Base-by-base conservation (phyloP, 148 eudicot genomes). In the Pharnaceum exiguum region DNA sequence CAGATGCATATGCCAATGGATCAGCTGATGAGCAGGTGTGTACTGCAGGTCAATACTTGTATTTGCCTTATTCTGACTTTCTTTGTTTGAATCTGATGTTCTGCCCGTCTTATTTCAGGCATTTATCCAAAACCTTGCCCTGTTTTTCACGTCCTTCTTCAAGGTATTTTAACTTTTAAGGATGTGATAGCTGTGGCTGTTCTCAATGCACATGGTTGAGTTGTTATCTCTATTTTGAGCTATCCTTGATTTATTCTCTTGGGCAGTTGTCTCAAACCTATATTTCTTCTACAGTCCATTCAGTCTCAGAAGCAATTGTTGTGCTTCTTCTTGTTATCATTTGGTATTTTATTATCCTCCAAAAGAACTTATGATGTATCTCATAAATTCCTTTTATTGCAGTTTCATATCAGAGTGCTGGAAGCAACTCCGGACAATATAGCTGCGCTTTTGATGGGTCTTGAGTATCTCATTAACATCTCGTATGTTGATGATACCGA, bases 401-500 rank as follows among this genome's bases (percentile, higher is more conserved):
- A 93, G 99, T 69, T 76, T 55, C 99, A 93, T 74, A 93, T 93
- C 47, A 83, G 79, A 55, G 89, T 94, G 39, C 67, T 94, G 49
- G 99, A 94, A 66, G 78, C 87, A 26, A 66, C 79, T 28, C 95
- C 75, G 69, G 99, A 89, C 51, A 94, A 82, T 60, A 67, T 83
- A 60, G 64, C 81, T 76, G 71, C 80, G 2, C 86, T 94, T 46
- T 29, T 86, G 50, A 32, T 69, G 59, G 99, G 99, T 32, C 95
- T 94, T 60, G 99, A 89, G 65, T 94, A 94, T 71, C 85, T 94
- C 38, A 86, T 86, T 51, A 77, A 70, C 74, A 94, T 89, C 66
- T 94, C 96, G 5, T 94, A 86, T 49, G 99, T 94, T 23, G 99
- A 94, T 77, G 99, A 94, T 69, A 94, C 95, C 0, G 99, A 94